phyloP scores from a whole-genome alignment of 345 rosid genomes.

The Capsella bursapastoris region DNA sequence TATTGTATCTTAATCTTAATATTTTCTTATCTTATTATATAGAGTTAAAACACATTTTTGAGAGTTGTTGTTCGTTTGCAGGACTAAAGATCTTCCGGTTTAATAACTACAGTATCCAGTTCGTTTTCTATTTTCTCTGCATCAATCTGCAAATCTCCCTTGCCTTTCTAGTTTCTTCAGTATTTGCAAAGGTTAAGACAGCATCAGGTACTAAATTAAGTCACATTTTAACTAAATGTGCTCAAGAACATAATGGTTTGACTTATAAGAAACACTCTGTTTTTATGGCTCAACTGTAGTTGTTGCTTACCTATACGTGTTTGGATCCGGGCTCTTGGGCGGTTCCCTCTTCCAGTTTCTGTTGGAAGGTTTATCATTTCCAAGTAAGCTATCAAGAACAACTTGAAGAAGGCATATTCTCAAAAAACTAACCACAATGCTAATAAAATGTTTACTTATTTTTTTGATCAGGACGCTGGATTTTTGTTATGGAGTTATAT shows the following conservation, averaged over 20 bases:
- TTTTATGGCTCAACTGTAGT: conserved; percentile 52
- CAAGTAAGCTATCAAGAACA: conserved; percentile 60
- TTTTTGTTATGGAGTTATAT: conserved; percentile 70
- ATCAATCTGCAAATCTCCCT: conserved; percentile 83
- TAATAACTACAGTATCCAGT: conserved; percentile 75
- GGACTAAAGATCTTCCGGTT: conserved; percentile 78
- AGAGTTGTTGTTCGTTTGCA: conserved; percentile 46
- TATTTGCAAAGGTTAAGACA: conserved; percentile 76
- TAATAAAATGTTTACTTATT: conserved; percentile 6
- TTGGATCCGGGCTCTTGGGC: conserved; percentile 87
- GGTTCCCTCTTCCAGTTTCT: conserved; percentile 69
- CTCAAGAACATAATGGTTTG: background rate
- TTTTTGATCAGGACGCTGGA: conserved; percentile 59
- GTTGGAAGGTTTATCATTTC: conserved; percentile 68
- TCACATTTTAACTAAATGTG: background rate
- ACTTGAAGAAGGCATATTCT: conserved; percentile 4
- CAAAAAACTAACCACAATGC: conserved; percentile 6
- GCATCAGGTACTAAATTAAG: conserved; percentile 72
- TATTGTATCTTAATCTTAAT: conserved; percentile 29
- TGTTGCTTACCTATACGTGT: conserved; percentile 64
- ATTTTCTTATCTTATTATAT: background rate
- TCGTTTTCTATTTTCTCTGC: conserved; percentile 68
- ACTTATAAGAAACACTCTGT: conserved; percentile 1
- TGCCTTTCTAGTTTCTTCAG: conserved; percentile 71
- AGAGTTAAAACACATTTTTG: no score